Conservation (phyloP, 306 rosid genomes). For the Cyamopsis tetragonoloba region DNA sequence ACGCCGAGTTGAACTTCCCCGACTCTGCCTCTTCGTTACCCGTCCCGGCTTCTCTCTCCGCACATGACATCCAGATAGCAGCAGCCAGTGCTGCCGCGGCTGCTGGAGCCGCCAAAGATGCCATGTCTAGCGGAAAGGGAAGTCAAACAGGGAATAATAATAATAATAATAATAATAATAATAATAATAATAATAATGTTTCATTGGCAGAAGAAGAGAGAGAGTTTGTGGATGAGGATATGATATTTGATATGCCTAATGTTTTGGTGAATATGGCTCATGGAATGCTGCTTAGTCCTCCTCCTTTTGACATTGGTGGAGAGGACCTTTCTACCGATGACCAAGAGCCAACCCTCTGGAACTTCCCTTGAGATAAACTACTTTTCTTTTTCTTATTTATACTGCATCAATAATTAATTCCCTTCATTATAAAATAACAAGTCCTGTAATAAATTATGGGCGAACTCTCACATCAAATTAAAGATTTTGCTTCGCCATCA, state of each 20-base stretch:
- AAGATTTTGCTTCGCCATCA: conserved; percentile 22
- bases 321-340: conserved; percentile 6
- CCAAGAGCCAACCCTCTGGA: conserved; percentile 28
- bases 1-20: conserved; percentile 78
- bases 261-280: conserved; percentile 74
- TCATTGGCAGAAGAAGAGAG: not conserved
- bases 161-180: no score
- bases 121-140: no score
- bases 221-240: conserved; percentile 71
- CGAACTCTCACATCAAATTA: conserved; percentile 29
- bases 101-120: conserved; percentile 40
- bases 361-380: conserved; percentile 2
- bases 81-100: conserved; percentile 82
- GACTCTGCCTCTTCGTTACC: conserved; percentile 72
- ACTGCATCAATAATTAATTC: not conserved
- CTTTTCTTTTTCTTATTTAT: not conserved
- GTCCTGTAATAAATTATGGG: conserved; percentile 22
- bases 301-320: conserved; percentile 45
- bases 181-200: no score
- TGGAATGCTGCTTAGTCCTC: conserved; percentile 93
- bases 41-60: conserved; percentile 63
- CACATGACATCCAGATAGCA: conserved; percentile 74
- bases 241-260: conserved; percentile 85
- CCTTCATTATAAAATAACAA: no score
- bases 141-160: not conserved